Percentiles rank a stretch among this genome's conserved stretches.
phyloP scores from a whole-genome alignment of 352 stramenopile genomes.

The Thraustochytrium striatum region DNA sequence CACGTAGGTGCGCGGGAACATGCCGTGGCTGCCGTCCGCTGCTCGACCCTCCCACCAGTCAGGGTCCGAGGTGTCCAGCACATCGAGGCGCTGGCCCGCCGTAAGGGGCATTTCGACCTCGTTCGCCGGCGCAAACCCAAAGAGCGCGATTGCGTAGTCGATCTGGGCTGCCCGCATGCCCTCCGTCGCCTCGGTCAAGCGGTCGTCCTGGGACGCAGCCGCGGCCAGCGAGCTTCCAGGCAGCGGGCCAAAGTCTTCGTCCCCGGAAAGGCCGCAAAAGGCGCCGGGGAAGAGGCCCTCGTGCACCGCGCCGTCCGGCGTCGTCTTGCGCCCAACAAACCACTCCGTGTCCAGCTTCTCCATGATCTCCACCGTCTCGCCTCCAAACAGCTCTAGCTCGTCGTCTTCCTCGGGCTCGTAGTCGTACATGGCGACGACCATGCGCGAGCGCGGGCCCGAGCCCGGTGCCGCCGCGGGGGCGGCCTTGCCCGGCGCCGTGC shows the following conservation, averaged over 20 bases:
- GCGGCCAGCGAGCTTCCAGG: not conserved
- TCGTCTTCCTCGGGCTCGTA: slow-evolving; percentile 32
- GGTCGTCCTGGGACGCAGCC: not conserved
- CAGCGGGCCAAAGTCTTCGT: not conserved
- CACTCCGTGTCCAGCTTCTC: slow-evolving; percentile 22
- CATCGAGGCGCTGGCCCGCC: not conserved
- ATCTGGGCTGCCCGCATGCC: not conserved
- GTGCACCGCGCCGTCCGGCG: not conserved
- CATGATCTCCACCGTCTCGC: slow-evolving; percentile 13
- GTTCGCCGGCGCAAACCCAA: not conserved
- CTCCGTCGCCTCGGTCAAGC: not conserved
- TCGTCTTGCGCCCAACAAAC: slow-evolving; percentile 19
- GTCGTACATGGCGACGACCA: slow-evolving; percentile 18
- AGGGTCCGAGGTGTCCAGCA: not conserved
- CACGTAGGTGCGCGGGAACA: slow-evolving; percentile 33
- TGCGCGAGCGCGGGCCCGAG: not conserved
- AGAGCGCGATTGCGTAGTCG: not conserved
- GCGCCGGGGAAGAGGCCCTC: slow-evolving; percentile 6
- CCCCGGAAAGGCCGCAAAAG: slow-evolving; percentile 16
- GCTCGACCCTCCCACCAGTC: slow-evolving; percentile 38
- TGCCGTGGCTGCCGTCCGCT: slow-evolving; percentile 5
- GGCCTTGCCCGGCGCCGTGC: not conserved
- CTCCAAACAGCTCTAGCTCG: slow-evolving; percentile 24
- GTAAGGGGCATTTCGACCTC: not conserved
- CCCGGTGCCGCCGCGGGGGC: not conserved